phyloP scores from a whole-genome alignment of 805 yeast species.

The Limtongia smithiae region DNA sequence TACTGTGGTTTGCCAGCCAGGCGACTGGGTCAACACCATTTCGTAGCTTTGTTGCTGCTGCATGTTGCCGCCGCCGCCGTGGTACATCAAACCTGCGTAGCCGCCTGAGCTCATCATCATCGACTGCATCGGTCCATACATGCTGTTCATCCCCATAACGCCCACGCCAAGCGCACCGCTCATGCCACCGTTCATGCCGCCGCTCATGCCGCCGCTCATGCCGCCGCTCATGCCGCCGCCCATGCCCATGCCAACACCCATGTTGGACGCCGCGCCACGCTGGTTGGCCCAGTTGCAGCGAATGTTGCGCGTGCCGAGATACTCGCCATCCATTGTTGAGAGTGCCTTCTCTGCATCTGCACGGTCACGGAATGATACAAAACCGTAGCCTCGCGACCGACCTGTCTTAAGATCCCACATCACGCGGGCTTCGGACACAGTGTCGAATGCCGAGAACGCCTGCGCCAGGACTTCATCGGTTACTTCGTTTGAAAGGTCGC shows the following conservation, averaged over 20 bases:
- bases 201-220: no score
- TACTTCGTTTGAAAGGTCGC: slow-evolving; percentile 78
- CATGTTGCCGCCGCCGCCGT: slow-evolving; percentile 4
- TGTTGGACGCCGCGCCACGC: slow-evolving; percentile 10
- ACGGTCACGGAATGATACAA: slow-evolving; percentile 67
- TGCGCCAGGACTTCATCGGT: slow-evolving; percentile 66
- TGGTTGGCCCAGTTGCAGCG: slow-evolving; percentile 89
- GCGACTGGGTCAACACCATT: slow-evolving; percentile 69
- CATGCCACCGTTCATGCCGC: background rate
- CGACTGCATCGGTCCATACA: slow-evolving; percentile 13
- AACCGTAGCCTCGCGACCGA: slow-evolving; percentile 72
- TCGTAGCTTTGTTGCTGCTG: slow-evolving; percentile 58
- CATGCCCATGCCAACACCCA: background rate
- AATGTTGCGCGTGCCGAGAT: slow-evolving; percentile 69
- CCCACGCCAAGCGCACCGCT: background rate
- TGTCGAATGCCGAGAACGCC: slow-evolving; percentile 55
- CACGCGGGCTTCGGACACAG: slow-evolving; percentile 78
- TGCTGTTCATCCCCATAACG: background rate
- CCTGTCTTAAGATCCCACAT: slow-evolving; percentile 92
- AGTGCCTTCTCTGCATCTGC: slow-evolving; percentile 73
- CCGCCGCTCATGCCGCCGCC: background rate
- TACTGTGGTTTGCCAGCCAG: slow-evolving; percentile 80
- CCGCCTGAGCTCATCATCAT: no score
- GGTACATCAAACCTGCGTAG: no score
- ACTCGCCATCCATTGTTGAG: slow-evolving; percentile 67